Conservation (phyloP, 208 protist genomes). For the Strigomonas oncopelti region DNA sequence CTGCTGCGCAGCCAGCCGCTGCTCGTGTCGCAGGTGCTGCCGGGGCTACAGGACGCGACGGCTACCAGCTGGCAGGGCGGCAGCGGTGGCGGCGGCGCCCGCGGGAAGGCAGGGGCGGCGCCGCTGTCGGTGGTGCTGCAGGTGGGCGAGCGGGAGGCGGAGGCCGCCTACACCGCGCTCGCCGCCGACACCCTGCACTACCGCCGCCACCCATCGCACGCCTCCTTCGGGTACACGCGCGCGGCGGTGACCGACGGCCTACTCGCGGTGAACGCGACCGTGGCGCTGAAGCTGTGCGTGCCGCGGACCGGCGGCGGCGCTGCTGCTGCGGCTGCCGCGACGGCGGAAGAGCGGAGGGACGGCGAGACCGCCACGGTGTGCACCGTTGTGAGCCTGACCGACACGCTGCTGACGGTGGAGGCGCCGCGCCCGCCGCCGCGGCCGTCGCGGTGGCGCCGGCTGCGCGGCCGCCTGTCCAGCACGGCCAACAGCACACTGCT, state of each 20-base stretch:
- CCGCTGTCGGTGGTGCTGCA: constrained; percentile 28
- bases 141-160: constrained; percentile 38
- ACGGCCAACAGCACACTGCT: neutral
- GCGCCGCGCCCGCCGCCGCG: constrained; percentile 17
- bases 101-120: neutral
- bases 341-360: constrained; percentile 66
- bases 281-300: constrained; percentile 71
- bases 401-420: constrained; percentile 73
- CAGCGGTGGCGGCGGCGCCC: neutral
- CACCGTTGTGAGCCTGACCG: constrained; percentile 70
- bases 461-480: constrained; percentile 8
- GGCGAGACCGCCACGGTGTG: constrained; percentile 19
- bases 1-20: constrained; percentile 53
- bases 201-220: constrained; percentile 26
- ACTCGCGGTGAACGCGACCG: constrained; percentile 69
- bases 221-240: constrained; percentile 51
- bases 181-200: constrained; percentile 63
- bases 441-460: constrained; percentile 18
- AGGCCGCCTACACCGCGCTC: constrained; percentile 59
- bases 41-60: constrained; percentile 11
- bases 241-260: constrained; percentile 33
- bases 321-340: constrained; percentile 22
- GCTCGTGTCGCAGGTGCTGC: constrained; percentile 25
- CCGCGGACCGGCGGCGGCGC: constrained; percentile 2
- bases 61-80: neutral